phyloP scores from a whole-genome alignment of 1,284 basidiomycete species.

The Cutaneotrichosporon sp. region DNA sequence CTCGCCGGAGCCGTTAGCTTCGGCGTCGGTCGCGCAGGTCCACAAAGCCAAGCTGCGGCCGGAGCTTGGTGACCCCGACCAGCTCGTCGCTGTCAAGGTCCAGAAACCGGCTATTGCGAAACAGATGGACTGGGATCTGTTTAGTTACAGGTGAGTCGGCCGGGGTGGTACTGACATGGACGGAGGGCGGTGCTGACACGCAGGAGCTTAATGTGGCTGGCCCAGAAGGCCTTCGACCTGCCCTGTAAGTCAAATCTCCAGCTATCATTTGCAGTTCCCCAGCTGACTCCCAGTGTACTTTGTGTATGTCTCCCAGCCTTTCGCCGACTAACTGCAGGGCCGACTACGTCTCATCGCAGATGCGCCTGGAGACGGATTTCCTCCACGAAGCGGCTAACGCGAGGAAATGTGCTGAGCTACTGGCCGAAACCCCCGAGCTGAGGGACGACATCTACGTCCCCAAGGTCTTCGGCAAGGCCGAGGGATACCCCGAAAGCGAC shows the following conservation, averaged over 20 bases:
- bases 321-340: constrained; percentile 20
- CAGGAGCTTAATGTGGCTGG: constrained; percentile 43
- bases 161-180: background rate
- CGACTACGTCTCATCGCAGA: constrained; percentile 75
- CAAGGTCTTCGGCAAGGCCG: constrained; percentile 64
- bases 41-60: constrained; percentile 64
- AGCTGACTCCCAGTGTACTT: constrained; percentile 42
- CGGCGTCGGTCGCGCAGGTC: constrained; percentile 84
- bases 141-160: constrained; percentile 40
- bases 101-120: constrained; percentile 80
- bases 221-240: constrained; percentile 46
- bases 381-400: constrained; percentile 56
- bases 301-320: constrained; percentile 26
- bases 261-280: background rate
- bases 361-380: constrained; percentile 76
- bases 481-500: constrained; percentile 55
- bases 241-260: constrained; percentile 41
- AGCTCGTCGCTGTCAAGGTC: constrained; percentile 77
- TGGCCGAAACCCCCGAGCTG: constrained; percentile 56
- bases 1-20: constrained; percentile 67
- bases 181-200: background rate
- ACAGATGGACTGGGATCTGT: constrained; percentile 78
- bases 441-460: constrained; percentile 71
- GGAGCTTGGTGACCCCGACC: constrained; percentile 20
- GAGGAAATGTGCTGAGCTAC: constrained; percentile 39